Evolutionary conservation across 2,329 filamentous ascomycete genomes (phyloP).

Genomic region (Colletotrichum chlorophyti): DNA sequence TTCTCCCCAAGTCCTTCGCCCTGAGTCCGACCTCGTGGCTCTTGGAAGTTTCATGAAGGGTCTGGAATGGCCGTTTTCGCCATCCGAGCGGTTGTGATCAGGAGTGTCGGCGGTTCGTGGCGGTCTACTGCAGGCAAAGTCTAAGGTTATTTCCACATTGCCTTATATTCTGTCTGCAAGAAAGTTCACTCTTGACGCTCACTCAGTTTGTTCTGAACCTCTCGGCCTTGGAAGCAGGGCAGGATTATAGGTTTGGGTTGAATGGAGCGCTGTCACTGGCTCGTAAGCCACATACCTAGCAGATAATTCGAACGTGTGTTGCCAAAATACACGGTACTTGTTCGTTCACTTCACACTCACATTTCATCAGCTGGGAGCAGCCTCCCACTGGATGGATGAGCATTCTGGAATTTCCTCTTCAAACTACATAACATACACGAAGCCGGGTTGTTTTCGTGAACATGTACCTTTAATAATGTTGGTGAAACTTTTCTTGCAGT

Average conservation of each 20-base stretch:
- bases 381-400: too few species aligned
- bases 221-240: conserved; percentile 1
- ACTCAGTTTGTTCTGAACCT: conserved; percentile 4
- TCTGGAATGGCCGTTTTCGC: conserved; percentile 11
- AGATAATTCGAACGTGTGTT: not conserved
- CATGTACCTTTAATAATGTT: too few species aligned
- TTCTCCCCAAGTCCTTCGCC: not conserved
- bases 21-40: not conserved
- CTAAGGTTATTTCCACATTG: too few species aligned
- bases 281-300: not conserved
- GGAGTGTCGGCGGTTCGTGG: too few species aligned
- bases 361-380: not conserved
- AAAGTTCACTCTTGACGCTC: not conserved
- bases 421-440: too few species aligned
- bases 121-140: too few species aligned
- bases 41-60: conserved; percentile 10
- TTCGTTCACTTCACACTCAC: not conserved
- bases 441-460: too few species aligned
- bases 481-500: too few species aligned
- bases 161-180: not conserved
- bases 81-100: not conserved
- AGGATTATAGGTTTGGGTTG: not conserved
- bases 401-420: too few species aligned
- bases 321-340: not conserved
- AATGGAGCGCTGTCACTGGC: conserved; percentile 1